phyloP scores from a whole-genome alignment of 2,329 filamentous ascomycete genomes.

The Talaromyces albobiverticillius region DNA sequence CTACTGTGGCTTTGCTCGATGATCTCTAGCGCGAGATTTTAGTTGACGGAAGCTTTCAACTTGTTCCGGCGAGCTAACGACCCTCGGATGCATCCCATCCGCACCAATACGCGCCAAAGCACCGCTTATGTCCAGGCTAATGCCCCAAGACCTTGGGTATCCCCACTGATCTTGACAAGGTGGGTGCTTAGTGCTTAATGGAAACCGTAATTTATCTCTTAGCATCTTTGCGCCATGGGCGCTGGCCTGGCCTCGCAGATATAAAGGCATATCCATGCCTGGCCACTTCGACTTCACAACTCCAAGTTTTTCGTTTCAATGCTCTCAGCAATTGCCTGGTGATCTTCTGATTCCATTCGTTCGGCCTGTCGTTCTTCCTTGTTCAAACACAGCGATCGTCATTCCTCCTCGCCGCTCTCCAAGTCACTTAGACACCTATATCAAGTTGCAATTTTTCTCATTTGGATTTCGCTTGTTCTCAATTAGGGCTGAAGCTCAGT shows the following conservation, averaged over 20 bases:
- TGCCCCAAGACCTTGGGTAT: slow-evolving; percentile 3
- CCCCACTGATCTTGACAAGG: neutral
- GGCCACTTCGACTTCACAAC: neutral
- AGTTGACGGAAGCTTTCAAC: neutral
- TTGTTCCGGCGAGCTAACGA: neutral
- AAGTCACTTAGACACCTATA: neutral
- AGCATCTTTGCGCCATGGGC: neutral
- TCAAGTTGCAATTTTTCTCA: neutral
- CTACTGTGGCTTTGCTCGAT: neutral
- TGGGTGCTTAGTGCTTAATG: neutral
- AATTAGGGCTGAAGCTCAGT: neutral
- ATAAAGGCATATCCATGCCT: slow-evolving; percentile 7
- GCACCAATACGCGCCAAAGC: neutral
- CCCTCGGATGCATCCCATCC: neutral
- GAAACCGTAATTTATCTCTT: neutral
- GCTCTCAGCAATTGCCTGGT: neutral
- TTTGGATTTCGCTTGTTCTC: neutral
- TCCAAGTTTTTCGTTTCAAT: neutral
- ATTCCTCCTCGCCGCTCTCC: neutral
- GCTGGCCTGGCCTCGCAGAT: no score
- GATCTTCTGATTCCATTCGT: neutral
- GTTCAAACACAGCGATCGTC: neutral
- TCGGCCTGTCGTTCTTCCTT: neutral
- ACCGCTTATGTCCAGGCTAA: neutral
- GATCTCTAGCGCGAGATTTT: neutral